phyloP scores from a whole-genome alignment of 441 rosid species.

The Syzygium syzygioides region DNA sequence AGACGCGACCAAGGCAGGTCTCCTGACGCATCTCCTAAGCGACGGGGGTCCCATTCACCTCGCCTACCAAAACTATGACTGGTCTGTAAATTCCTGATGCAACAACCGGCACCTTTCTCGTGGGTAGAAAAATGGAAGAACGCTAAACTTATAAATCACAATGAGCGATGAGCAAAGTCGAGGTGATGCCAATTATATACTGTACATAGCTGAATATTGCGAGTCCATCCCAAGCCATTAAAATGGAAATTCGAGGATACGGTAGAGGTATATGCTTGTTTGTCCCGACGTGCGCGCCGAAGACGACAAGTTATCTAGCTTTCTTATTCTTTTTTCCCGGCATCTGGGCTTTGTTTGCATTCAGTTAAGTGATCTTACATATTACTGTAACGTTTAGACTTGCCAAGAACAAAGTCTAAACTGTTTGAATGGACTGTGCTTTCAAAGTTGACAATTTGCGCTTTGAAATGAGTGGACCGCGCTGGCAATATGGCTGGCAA shows the following conservation, averaged over 20 bases:
- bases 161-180: not conserved
- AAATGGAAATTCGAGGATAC: not conserved
- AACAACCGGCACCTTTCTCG: conserved; percentile 3
- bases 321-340: not conserved
- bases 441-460: not conserved
- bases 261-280: not conserved
- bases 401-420: not conserved
- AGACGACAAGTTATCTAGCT: not conserved
- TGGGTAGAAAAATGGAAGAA: not conserved
- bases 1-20: conserved; percentile 73
- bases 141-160: not conserved
- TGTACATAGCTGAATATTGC: not conserved
- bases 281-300: not conserved
- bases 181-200: not conserved
- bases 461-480: not conserved
- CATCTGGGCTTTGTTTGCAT: not conserved
- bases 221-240: not conserved
- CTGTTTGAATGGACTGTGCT: not conserved
- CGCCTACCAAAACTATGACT: conserved; percentile 63
- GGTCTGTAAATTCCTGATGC: conserved; percentile 57
- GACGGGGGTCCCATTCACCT: conserved; percentile 62
- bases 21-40: conserved; percentile 60
- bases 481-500: not conserved
- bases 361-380: not conserved
- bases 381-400: not conserved